Evolutionary conservation across 768 basidiomycete genomes (phyloP).

Genomic region (Mycena floridula): DNA sequence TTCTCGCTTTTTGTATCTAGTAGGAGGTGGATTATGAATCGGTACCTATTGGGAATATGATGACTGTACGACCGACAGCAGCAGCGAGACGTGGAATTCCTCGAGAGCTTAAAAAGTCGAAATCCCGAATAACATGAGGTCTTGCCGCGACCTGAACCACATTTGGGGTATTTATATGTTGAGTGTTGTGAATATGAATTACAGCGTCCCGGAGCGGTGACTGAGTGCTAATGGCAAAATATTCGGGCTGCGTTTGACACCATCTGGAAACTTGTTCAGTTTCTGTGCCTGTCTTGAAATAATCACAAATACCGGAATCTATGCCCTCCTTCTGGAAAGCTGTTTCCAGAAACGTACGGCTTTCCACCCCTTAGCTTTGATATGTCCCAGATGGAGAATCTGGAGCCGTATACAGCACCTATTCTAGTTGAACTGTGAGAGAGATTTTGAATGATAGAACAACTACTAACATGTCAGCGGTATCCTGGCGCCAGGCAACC

Average conservation of each 20-base stretch:
- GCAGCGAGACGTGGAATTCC: constrained; percentile 65
- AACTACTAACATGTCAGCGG: constrained; percentile 59
- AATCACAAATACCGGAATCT: constrained; percentile 65
- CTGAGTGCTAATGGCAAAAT: constrained; percentile 70
- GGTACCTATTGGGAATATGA: constrained; percentile 59
- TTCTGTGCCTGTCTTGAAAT: no score
- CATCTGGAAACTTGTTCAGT: constrained; percentile 61
- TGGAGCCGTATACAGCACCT: constrained; percentile 68
- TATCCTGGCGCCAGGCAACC: constrained; percentile 66
- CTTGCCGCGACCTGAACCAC: constrained; percentile 50
- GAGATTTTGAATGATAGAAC: constrained; percentile 1
- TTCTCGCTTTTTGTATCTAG: background rate
- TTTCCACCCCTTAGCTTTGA: constrained; percentile 68
- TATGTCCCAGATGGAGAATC: constrained; percentile 74
- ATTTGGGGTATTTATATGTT: constrained; percentile 59
- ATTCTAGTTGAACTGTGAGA: constrained; percentile 37
- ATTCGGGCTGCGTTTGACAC: constrained; percentile 71
- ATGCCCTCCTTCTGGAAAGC: constrained; percentile 61
- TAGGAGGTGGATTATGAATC: constrained; percentile 30
- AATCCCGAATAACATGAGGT: constrained; percentile 64
- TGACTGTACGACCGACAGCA: constrained; percentile 53
- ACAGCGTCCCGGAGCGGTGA: constrained; percentile 55
- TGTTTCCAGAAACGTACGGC: constrained; percentile 54
- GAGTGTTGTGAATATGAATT: constrained; percentile 64
- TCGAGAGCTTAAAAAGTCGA: constrained; percentile 63